Evolutionary conservation across 2,329 filamentous ascomycete species (phyloP), one percentile per base, ranked within the genome.

Genomic region (Blastomyces emzantsi): DNA sequence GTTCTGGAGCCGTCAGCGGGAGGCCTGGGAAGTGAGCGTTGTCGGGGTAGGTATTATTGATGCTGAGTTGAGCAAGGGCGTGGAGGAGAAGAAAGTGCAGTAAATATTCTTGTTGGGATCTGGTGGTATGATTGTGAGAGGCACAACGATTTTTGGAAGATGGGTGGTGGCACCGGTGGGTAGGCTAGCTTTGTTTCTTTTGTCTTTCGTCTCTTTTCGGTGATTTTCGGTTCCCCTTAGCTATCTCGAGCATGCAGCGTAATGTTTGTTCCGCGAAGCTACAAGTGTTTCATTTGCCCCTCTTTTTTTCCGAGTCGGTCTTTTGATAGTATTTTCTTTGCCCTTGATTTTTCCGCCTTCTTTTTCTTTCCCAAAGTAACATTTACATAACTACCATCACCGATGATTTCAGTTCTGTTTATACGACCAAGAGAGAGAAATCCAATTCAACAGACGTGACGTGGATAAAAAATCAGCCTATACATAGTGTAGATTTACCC

Each of bases 1-100:
- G 22, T 80, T 80, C 68, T 80, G 78, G 78, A 71, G 70, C 65
- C 70, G 74, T 15, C 78, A 80, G 70, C 76, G 71, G 39, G 76
- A 74, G n/a, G 79, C 77, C 77, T 70, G 67, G 41, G 77, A 80
- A 68, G 73, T 73, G 41, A 73, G 74, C 2, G 68, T 74, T 64
- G 73, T 79, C 5, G 78, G 76, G 0, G 66, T 73, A 17, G 71
- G 72, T 1, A 75, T 80, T 58, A 79, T 80, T 57, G 71, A 76
- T 58, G 70, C 73, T 6, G 69, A 73, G 63, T 13, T 63, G 25
- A 56, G 61, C 3, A 62, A 47, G n/a, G 54, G 54, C 47, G 22
- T 64, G 8, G 69, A 66, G 33, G 64, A 62, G 22, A 78, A 78
- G 69, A 77, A 78, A 69, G 63, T 73, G 64, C 72, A 75, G 65